Evolutionary conservation across 495 filamentous ascomycete genomes (phyloP).

Genomic region (Lophiotrema nucula): DNA sequence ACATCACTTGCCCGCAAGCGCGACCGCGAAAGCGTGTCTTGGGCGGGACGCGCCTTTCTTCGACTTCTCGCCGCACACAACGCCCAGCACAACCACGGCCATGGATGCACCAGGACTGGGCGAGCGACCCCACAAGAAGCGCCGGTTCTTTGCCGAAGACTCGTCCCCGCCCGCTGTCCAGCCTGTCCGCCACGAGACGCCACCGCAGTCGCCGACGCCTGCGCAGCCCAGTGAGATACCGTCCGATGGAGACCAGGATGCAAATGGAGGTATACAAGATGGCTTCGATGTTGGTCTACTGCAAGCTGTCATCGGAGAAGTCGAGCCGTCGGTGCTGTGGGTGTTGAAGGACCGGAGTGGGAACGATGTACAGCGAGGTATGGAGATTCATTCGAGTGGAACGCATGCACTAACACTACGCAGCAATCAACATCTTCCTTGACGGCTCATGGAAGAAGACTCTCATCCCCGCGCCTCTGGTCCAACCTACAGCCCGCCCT

Average conservation of each 20-base stretch:
- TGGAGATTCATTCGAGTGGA: background rate
- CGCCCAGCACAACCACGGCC: background rate
- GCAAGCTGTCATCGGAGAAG: constrained; percentile 65
- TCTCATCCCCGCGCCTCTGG: constrained; percentile 22
- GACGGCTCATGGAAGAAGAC: constrained; percentile 83
- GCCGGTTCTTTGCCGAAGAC: constrained; percentile 74
- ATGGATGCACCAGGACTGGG: constrained; percentile 55
- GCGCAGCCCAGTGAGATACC: background rate
- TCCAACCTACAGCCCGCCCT: constrained; percentile 1
- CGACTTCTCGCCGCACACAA: background rate
- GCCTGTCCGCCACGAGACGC: constrained; percentile 16
- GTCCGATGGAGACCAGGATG: constrained; percentile 2
- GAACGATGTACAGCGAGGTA: constrained; percentile 48
- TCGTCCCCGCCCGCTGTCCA: constrained; percentile 27
- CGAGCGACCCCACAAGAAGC: constrained; percentile 71
- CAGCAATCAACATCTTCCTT: constrained; percentile 71
- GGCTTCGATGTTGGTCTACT: constrained; percentile 70
- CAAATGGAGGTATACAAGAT: background rate
- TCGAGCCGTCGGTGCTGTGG: constrained; percentile 44
- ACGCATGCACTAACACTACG: background rate
- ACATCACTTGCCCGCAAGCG: constrained; percentile 10
- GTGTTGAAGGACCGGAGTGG: constrained; percentile 41
- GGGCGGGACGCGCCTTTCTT: constrained; percentile 9
- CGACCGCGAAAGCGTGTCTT: constrained; percentile 27
- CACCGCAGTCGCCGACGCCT: constrained; percentile 26